phyloP scores from a whole-genome alignment of 768 basidiomycete genomes.

The Leccinum rimulosum region DNA sequence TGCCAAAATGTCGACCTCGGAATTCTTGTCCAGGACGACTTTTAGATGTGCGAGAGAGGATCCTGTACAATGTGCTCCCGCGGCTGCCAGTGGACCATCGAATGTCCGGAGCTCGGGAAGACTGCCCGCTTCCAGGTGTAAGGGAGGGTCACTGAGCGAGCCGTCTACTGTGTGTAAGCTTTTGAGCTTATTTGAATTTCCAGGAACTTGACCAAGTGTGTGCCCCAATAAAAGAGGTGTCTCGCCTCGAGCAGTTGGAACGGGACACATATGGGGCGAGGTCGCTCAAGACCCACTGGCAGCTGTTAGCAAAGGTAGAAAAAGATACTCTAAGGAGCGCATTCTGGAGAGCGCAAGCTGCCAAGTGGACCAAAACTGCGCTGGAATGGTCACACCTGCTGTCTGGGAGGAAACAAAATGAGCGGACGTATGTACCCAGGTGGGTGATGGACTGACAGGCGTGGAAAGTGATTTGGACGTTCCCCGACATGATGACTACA shows the following conservation, averaged over 20 bases:
- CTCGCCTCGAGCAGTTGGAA: conserved; percentile 51
- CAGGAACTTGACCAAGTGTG: conserved; percentile 45
- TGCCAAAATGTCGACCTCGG: conserved; percentile 27
- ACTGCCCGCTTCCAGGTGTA: conserved; percentile 30
- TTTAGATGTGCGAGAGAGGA: conserved; percentile 47
- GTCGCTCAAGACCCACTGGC: conserved; percentile 44
- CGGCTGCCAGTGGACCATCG: conserved; percentile 45
- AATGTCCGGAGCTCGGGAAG: conserved; percentile 43
- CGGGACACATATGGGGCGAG: conserved; percentile 30
- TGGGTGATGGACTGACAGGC: conserved; percentile 42
- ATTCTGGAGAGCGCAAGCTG: conserved; percentile 43
- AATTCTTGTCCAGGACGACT: conserved; percentile 39
- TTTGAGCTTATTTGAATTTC: conserved; percentile 43
- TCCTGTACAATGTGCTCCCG: conserved; percentile 36
- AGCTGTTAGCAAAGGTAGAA: conserved; percentile 33
- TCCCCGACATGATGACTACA: conserved; percentile 37
- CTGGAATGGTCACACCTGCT: conserved; percentile 24
- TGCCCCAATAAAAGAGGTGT: conserved; percentile 51
- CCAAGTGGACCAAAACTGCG: conserved; percentile 44
- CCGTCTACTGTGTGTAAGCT: conserved; percentile 25
- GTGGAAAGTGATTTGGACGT: conserved; percentile 33
- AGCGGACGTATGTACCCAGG: conserved; percentile 41
- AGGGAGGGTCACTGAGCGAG: conserved; percentile 19
- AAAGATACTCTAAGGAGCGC: conserved; percentile 43
- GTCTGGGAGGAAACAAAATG: conserved; percentile 42